A percentile compares a stretch with the other conserved stretches of the same genome.
Evolutionary conservation across 208 protist genomes (phyloP).

Genomic region (Leptomonas pyrrhocoris): DNA sequence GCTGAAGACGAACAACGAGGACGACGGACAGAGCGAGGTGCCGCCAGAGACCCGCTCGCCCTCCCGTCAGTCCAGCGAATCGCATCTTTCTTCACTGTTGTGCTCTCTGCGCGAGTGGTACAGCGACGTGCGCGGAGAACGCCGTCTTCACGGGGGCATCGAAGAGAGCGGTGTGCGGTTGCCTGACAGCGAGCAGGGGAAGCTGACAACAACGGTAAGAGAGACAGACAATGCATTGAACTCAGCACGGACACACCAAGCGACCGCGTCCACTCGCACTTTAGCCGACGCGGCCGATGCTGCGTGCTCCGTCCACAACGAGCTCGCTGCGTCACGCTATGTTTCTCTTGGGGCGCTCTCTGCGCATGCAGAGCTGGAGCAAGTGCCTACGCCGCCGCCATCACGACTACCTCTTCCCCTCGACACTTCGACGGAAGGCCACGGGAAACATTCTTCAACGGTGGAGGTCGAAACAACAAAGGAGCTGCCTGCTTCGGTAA

Average conservation of each 20-base stretch:
- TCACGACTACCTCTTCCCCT: background rate
- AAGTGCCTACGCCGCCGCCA: background rate
- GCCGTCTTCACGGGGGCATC: background rate
- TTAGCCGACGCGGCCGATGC: background rate
- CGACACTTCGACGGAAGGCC: no score
- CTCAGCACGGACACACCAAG: background rate
- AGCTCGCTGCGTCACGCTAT: constrained; percentile 10
- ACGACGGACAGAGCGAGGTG: background rate
- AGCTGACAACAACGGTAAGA: background rate
- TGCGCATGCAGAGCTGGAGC: constrained; percentile 19
- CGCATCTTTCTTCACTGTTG: constrained; percentile 19
- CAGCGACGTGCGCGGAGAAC: background rate
- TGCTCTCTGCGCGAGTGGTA: constrained; percentile 14
- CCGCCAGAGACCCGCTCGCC: background rate
- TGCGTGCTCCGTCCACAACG: background rate
- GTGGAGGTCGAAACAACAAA: background rate
- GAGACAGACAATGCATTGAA: background rate
- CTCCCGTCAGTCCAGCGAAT: constrained; percentile 17
- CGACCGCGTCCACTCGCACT: background rate
- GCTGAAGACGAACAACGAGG: background rate
- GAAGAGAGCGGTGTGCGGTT: background rate
- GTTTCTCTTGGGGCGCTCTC: constrained; percentile 31
- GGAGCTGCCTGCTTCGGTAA: background rate
- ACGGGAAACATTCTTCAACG: no score
- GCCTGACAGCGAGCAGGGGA: background rate